Evolutionary conservation across 2,329 filamentous ascomycete species (phyloP).

Genomic region (Trichoderma brevicompactum): DNA sequence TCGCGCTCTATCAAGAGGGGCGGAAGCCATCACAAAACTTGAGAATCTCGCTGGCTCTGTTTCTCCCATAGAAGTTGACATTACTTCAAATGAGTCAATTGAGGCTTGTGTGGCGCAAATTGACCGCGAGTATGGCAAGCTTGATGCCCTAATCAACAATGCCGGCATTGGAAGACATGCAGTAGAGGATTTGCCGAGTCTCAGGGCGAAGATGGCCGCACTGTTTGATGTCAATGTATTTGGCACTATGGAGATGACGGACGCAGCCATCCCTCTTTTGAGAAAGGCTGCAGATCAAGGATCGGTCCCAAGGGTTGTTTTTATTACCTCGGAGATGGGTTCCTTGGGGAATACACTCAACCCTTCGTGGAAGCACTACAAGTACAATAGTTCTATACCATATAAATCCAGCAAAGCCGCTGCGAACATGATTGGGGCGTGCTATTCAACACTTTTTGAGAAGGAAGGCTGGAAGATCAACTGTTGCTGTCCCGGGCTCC

Average conservation of each 20-base stretch:
- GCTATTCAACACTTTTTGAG: conserved; percentile 10
- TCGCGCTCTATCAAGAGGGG: conserved; percentile 3
- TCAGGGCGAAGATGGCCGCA: conserved; percentile 5
- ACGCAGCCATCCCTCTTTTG: neutral
- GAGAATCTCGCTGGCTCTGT: conserved; percentile 2
- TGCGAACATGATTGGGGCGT: conserved; percentile 22
- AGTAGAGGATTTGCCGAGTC: neutral
- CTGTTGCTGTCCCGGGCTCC: conserved; percentile 21
- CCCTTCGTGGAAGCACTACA: conserved; percentile 11
- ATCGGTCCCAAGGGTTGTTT: conserved; percentile 15
- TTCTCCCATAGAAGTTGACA: conserved; percentile 15
- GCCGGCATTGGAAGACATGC: conserved; percentile 23
- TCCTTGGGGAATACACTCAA: conserved; percentile 19
- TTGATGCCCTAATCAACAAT: conserved; percentile 21
- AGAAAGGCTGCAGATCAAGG: conserved; percentile 19
- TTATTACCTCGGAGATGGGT: conserved; percentile 22
- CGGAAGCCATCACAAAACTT: neutral
- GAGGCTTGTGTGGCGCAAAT: conserved; percentile 14
- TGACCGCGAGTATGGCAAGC: conserved; percentile 10
- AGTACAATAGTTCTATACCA: conserved; percentile 9
- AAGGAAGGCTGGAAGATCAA: conserved; percentile 16
- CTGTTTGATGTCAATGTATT: conserved; percentile 20
- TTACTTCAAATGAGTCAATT: conserved; percentile 20
- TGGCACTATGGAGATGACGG: conserved; percentile 15
- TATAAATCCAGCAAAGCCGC: conserved; percentile 24